Evolutionary conservation across 2,329 filamentous ascomycete genomes (phyloP).

Genomic region (Penicillium sp.): DNA sequence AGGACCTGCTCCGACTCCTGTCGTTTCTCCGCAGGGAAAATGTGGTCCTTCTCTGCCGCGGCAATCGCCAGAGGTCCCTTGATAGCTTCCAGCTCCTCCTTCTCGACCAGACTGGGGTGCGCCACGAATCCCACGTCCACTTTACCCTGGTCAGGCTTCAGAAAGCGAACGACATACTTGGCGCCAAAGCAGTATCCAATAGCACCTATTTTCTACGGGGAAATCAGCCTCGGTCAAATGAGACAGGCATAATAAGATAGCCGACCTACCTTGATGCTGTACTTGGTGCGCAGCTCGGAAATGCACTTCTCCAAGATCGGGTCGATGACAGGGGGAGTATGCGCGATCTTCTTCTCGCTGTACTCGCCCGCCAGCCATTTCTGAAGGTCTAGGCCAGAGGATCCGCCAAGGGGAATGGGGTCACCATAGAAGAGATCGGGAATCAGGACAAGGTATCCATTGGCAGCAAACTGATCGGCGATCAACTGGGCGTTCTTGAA

Average conservation of each 20-base stretch:
- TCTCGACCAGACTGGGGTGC: slow-evolving; percentile 28
- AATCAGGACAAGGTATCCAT: slow-evolving; percentile 69
- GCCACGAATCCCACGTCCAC: slow-evolving; percentile 27
- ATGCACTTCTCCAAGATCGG: slow-evolving; percentile 53
- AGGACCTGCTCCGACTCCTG: slow-evolving; percentile 66
- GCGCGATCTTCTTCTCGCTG: slow-evolving; percentile 30
- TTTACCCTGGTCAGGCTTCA: slow-evolving; percentile 15
- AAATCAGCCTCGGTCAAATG: not conserved
- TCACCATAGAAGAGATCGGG: slow-evolving; percentile 73
- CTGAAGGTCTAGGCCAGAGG: slow-evolving; percentile 54
- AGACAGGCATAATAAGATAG: not conserved
- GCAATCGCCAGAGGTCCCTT: slow-evolving; percentile 28
- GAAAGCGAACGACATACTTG: slow-evolving; percentile 52
- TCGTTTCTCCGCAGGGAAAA: slow-evolving; percentile 65
- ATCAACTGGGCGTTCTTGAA: slow-evolving; percentile 64
- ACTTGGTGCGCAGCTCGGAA: slow-evolving; percentile 37
- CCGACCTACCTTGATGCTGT: slow-evolving; percentile 4
- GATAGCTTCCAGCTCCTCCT: slow-evolving; percentile 23
- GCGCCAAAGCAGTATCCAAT: slow-evolving; percentile 58
- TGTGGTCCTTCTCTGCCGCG: slow-evolving; percentile 58
- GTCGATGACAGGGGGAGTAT: slow-evolving; percentile 52
- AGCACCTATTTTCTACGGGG: slow-evolving; percentile 42
- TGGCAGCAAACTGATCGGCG: slow-evolving; percentile 72
- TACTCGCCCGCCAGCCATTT: slow-evolving; percentile 51
- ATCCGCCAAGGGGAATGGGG: slow-evolving; percentile 58